These are phyloP conservation scores for Phytophthora boehmeriae DNA, from an alignment of 352 stramenopile genomes.

Conservation along the genomic window DNA sequence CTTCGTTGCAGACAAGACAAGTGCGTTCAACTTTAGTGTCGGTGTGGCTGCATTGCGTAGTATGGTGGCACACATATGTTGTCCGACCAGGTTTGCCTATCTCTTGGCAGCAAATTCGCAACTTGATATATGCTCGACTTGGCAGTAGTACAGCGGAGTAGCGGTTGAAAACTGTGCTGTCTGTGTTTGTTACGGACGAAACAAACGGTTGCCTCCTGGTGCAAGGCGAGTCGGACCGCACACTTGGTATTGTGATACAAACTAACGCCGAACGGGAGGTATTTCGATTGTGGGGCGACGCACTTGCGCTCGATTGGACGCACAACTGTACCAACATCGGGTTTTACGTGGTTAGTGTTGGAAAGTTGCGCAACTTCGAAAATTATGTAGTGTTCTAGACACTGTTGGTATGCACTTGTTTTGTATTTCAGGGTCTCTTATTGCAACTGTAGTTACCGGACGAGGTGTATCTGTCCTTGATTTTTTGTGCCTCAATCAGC, in stretches of 20 bases:
- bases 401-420: neutral
- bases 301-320: neutral
- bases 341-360: neutral
- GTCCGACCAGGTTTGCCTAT: slow-evolving; percentile 1
- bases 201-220: neutral
- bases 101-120: neutral
- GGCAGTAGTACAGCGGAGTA: neutral
- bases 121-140: slow-evolving; percentile 1
- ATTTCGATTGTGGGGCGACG: neutral
- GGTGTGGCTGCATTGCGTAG: no score
- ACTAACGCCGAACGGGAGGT: neutral
- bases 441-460: neutral
- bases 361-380: slow-evolving; percentile 11
- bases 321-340: slow-evolving; percentile 9
- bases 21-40: neutral
- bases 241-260: neutral
- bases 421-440: neutral
- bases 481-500: slow-evolving; percentile 4
- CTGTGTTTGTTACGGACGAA: slow-evolving; percentile 3
- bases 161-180: neutral
- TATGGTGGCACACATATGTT: no score
- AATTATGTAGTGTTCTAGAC: neutral
- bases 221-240: slow-evolving; percentile 1
- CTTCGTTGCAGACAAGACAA: neutral
- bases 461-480: neutral